These are phyloP conservation scores for Takakia lepidozioides DNA, from an alignment of 225 moss, liverwort and hornwort genomes.

Conservation along the genomic window DNA sequence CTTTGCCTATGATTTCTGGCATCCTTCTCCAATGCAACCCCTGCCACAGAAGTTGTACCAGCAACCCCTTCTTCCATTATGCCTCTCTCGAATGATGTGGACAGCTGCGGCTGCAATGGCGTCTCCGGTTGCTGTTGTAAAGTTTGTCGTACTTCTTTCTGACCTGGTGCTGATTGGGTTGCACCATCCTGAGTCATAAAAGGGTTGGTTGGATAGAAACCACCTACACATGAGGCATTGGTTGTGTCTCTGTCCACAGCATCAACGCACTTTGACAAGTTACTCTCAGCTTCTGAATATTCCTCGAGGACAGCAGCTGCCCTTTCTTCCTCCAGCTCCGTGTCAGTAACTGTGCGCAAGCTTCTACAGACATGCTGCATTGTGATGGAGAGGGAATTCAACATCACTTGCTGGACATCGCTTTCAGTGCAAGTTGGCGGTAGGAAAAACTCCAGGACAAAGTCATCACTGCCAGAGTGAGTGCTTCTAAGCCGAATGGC, in stretches of 20 bases:
- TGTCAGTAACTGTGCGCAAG: slow-evolving; percentile 82
- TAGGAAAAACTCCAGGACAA: slow-evolving; percentile 91
- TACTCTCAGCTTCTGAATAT: slow-evolving; percentile 37
- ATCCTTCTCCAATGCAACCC: slow-evolving; percentile 48
- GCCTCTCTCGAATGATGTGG: too few relatives aligned
- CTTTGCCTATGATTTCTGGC: slow-evolving; percentile 52
- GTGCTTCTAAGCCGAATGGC: slow-evolving; percentile 92
- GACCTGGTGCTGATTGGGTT: too few relatives aligned
- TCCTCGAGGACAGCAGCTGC: slow-evolving; percentile 25
- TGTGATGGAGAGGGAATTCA: slow-evolving; percentile 84
- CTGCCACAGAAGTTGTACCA: too few relatives aligned
- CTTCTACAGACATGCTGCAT: slow-evolving; percentile 93
- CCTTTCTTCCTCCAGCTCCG: slow-evolving; percentile 80
- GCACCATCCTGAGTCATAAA: too few relatives aligned
- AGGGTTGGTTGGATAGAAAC: too few relatives aligned
- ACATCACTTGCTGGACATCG: slow-evolving; percentile 71
- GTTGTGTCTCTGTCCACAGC: too few relatives aligned
- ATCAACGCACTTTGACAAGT: slow-evolving; percentile 31
- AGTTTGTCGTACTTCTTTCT: too few relatives aligned
- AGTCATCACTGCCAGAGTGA: slow-evolving; percentile 89
- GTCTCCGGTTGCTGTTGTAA: too few relatives aligned
- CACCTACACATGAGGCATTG: too few relatives aligned
- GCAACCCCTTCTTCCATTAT: too few relatives aligned
- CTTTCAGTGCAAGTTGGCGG: slow-evolving; percentile 64
- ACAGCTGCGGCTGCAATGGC: too few relatives aligned